These are phyloP conservation scores for Cryphonectria radicalis DNA, from an alignment of 2,329 filamentous ascomycete species.

Conservation along the genomic window DNA sequence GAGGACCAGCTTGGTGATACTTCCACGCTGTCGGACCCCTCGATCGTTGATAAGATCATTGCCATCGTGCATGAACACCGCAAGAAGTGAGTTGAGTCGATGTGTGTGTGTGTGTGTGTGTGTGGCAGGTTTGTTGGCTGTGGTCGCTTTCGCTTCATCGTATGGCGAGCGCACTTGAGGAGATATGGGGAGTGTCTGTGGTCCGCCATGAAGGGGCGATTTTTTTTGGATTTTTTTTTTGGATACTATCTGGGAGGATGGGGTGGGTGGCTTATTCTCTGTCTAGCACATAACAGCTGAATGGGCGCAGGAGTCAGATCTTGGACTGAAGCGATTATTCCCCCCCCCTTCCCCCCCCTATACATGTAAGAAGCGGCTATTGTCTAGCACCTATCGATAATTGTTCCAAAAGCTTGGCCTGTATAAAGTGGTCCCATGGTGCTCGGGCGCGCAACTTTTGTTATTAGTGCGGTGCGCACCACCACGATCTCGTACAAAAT, in stretches of 20 bases:
- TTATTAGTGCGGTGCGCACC: neutral
- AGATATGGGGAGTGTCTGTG: neutral
- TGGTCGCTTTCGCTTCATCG: neutral
- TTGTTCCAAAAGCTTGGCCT: neutral
- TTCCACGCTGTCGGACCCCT: conserved; percentile 90
- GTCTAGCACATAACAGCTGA: conserved; percentile 16
- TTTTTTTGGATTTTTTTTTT: neutral
- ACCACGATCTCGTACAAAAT: neutral
- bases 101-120: neutral
- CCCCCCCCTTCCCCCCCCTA: too few relatives aligned
- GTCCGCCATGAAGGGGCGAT: neutral
- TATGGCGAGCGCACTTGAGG: too few relatives aligned
- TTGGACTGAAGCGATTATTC: neutral
- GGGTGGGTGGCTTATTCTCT: conserved; percentile 6
- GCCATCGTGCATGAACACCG: conserved; percentile 69
- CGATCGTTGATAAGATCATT: conserved; percentile 89
- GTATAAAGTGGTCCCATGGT: neutral
- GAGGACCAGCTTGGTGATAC: conserved; percentile 96
- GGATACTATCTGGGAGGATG: conserved; percentile 5
- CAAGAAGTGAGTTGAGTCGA: conserved; percentile 49
- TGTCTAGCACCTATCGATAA: neutral
- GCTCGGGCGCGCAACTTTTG: neutral
- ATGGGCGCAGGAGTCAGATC: neutral
- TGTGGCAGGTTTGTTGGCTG: conserved; percentile 1
- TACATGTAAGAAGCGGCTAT: neutral